phyloP scores from a whole-genome alignment of 2,329 filamentous ascomycete species.

The Niveomyces coronatus region DNA sequence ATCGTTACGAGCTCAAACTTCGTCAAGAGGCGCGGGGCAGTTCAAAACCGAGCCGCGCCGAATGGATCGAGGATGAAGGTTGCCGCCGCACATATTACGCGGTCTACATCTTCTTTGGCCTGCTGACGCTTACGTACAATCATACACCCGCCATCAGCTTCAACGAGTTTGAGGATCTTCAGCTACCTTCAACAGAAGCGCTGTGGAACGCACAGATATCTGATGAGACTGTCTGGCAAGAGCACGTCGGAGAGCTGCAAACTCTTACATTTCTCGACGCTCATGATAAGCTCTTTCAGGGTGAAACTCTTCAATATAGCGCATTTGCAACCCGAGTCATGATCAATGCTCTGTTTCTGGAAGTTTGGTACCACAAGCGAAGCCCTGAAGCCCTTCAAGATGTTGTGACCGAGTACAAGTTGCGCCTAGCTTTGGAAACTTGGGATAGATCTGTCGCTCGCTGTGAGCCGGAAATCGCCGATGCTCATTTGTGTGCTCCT shows the following conservation, averaged over 20 bases:
- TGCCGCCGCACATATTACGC: constrained; percentile 96
- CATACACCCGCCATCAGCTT: constrained; percentile 97
- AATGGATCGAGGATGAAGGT: constrained; percentile 96
- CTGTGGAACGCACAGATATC: constrained; percentile 79
- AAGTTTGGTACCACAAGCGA: constrained; percentile 98
- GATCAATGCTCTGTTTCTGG: constrained; percentile 97
- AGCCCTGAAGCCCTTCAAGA: constrained; percentile 96
- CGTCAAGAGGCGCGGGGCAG: constrained; percentile 79
- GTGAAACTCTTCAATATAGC: constrained; percentile 82
- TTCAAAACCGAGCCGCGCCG: constrained; percentile 63
- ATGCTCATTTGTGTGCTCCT: constrained; percentile 83
- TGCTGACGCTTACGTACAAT: constrained; percentile 92
- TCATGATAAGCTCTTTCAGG: constrained; percentile 91
- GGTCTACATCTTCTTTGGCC: constrained; percentile 97
- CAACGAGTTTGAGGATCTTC: constrained; percentile 91
- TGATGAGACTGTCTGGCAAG: constrained; percentile 77
- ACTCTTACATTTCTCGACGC: constrained; percentile 85
- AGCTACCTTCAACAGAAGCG: constrained; percentile 86
- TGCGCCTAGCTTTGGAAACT: constrained; percentile 89
- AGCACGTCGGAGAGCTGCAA: constrained; percentile 59
- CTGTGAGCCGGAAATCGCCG: constrained; percentile 82
- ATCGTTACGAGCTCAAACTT: constrained; percentile 90
- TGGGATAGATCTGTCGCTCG: constrained; percentile 95
- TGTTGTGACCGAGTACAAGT: constrained; percentile 96
- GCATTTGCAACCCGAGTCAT: constrained; percentile 95